phyloP scores from a whole-genome alignment of 129 eudicot species.

The Apium graveolens region DNA sequence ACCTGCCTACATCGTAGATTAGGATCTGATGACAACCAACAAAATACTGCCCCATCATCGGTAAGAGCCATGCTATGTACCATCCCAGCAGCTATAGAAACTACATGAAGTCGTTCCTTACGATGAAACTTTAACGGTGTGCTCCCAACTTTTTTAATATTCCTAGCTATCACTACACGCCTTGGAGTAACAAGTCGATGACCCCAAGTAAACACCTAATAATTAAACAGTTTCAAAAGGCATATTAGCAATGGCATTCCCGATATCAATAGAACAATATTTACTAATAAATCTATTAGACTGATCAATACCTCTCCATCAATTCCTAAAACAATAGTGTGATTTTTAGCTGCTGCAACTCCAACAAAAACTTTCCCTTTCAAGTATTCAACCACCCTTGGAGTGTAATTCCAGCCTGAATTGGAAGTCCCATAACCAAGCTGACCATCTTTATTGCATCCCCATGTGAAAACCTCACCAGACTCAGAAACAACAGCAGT shows the following conservation, averaged over 20 bases:
- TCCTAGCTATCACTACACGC: slow-evolving; percentile 74
- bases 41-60: slow-evolving; percentile 88
- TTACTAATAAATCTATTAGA: background rate
- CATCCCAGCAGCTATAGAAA: slow-evolving; percentile 81
- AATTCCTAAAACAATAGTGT: slow-evolving; percentile 81
- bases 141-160: slow-evolving; percentile 61
- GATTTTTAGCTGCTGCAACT: slow-evolving; percentile 87
- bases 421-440: slow-evolving; percentile 99
- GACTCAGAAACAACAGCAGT: slow-evolving; percentile 85
- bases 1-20: slow-evolving; percentile 88
- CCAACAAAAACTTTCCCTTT: slow-evolving; percentile 62
- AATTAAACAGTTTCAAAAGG: slow-evolving; percentile 4
- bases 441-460: slow-evolving; percentile 97
- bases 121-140: slow-evolving; percentile 66
- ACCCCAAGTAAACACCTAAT: slow-evolving; percentile 96
- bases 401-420: slow-evolving; percentile 84
- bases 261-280: background rate
- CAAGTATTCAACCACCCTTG: slow-evolving; percentile 81
- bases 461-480: slow-evolving; percentile 99
- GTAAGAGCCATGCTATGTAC: slow-evolving; percentile 88
- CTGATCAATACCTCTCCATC: slow-evolving; percentile 82
- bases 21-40: slow-evolving; percentile 88
- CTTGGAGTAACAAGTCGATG: slow-evolving; percentile 96
- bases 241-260: background rate
- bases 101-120: slow-evolving; percentile 70